Conservation (phyloP, 805 yeast species). For the Saccharomyces mikatae region DNA sequence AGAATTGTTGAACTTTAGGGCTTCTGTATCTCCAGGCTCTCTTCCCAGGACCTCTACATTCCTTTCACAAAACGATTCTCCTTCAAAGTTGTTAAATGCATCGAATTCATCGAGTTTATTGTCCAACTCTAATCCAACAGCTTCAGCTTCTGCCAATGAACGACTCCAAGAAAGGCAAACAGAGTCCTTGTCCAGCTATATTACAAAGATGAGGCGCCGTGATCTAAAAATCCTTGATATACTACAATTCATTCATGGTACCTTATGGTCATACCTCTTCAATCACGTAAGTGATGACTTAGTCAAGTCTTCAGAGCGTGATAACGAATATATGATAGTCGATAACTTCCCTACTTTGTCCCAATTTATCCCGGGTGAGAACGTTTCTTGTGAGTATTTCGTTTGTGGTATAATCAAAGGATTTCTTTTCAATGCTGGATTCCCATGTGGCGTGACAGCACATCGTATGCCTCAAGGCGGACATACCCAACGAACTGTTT, state of each 20-base stretch:
- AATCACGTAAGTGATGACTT: conserved; percentile 70
- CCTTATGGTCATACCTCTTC: conserved; percentile 67
- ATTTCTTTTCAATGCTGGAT: conserved; percentile 60
- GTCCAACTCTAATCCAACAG: not conserved
- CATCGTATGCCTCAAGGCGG: conserved; percentile 60
- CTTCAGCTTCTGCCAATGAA: conserved; percentile 2
- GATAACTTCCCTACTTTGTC: conserved; percentile 66
- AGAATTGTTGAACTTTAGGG: conserved; percentile 42
- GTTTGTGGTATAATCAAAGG: conserved; percentile 86
- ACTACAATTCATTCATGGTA: conserved; percentile 63
- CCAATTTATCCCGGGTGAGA: conserved; percentile 61
- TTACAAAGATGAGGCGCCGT: conserved; percentile 34
- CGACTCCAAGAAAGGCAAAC: conserved; percentile 6
- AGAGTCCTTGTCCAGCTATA: conserved; percentile 18
- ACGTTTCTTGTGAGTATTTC: conserved; percentile 72
- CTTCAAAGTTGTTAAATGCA: not conserved
- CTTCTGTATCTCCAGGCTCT: conserved; percentile 19
- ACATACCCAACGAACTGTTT: conserved; percentile 59
- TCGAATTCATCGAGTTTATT: not conserved
- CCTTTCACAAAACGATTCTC: conserved; percentile 4
- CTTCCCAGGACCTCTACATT: conserved; percentile 14
- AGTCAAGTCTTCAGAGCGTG: conserved; percentile 62
- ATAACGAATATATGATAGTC: conserved; percentile 68
- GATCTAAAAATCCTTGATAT: conserved; percentile 61
- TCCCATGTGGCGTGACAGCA: conserved; percentile 69